Percentiles rank a stretch among this genome's conserved stretches.
These are phyloP conservation scores for Colletotrichum sp. DNA, from an alignment of 2,329 filamentous ascomycete species.

Conservation along the genomic window DNA sequence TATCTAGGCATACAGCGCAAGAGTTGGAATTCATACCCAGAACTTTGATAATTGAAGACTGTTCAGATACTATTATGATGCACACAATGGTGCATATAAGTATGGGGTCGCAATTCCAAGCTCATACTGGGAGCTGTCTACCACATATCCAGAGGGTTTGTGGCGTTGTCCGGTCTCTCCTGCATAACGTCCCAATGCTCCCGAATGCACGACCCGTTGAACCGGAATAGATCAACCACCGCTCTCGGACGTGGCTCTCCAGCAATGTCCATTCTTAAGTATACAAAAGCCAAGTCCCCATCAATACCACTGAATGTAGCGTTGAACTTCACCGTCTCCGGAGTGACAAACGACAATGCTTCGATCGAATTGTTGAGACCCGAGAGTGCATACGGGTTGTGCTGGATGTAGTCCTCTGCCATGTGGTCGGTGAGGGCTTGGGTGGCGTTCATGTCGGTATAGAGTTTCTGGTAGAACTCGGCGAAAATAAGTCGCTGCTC, in stretches of 20 bases:
- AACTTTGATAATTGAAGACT: neutral
- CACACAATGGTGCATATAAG: neutral
- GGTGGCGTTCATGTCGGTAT: neutral
- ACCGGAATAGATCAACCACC: neutral
- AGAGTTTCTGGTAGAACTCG: neutral
- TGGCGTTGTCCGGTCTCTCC: neutral
- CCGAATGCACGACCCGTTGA: neutral
- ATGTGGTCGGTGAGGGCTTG: neutral
- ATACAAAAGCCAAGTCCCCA: neutral
- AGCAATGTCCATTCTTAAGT: neutral
- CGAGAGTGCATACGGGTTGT: neutral
- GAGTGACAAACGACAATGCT: neutral
- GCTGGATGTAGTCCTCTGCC: neutral
- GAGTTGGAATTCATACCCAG: neutral
- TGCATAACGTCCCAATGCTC: conserved; percentile 10
- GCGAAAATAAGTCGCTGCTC: neutral
- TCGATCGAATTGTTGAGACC: neutral
- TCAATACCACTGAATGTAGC: neutral
- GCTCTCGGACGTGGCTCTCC: neutral
- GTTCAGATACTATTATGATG: neutral
- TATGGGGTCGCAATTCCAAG: neutral
- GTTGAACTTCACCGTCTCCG: neutral
- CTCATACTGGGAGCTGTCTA: neutral
- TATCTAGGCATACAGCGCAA: neutral
- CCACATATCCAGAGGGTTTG: neutral